Base-by-base conservation (phyloP, 2,329 filamentous ascomycete species). In the Cadophora luteo-olivacea region DNA sequence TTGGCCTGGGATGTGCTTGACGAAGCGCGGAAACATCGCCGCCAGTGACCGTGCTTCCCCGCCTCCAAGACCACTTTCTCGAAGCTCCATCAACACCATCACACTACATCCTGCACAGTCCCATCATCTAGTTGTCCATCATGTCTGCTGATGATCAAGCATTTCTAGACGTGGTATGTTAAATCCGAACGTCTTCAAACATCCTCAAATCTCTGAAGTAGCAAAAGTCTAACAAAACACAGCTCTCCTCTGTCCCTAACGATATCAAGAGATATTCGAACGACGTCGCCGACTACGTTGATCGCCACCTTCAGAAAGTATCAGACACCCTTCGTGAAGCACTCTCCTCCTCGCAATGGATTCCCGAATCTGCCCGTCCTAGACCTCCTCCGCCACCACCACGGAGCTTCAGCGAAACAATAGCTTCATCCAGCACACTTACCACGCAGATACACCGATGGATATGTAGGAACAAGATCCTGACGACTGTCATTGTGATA, bases 61-160 rank as follows among this genome's bases (percentile, higher is more conserved):
- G 48, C 57, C 49, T 32, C 49, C 33, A 55, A 24, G 9, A 38
- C 19, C 7, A 64, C 12, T 32, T 5, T 22, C 3, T 45, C 45
- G 45, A 63, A 16, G 29, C 19, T 38, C 32, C 33, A 22, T 36
- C 61, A 33, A 32, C 25, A 16, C n/a, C 61, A 63, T 51, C 57
- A 52, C 22, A 60, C 36, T 49, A 29, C 55, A 60, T 60, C 60
- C n/a, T 48, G 32, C 38, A 55, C 22, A 51, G 32, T 32, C 36
- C 33, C 58, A 65, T 61, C 67, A 58, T n/a, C 36, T n/a, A 68
- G 32, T 61, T 65, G 67, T 57, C 64, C 80, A 86, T 77, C 73
- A 95, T 95, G 92, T 91, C 92, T 73, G 89, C 87, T 78, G 91
- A 94, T 78, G 91, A 93, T 78, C 89, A 93, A 81, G 89, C 91